phyloP scores from a whole-genome alignment of 257 asterid species.

The Capsicum baccatum region DNA sequence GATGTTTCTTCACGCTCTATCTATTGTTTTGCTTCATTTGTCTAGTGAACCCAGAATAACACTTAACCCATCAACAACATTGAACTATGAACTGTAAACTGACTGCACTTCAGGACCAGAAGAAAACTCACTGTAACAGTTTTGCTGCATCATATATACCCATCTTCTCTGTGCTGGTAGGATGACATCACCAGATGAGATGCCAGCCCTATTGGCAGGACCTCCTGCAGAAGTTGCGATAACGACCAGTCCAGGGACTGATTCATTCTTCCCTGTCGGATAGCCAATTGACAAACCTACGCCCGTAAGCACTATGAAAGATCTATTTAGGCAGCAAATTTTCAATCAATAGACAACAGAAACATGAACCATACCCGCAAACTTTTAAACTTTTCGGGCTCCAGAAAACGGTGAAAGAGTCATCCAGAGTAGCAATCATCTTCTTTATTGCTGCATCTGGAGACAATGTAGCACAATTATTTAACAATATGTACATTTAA shows the following conservation, averaged over 20 bases:
- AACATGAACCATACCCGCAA: conserved; percentile 71
- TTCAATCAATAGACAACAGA: conserved; percentile 32
- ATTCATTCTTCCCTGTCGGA: conserved; percentile 62
- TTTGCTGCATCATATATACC: conserved; percentile 94
- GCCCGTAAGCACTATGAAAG: conserved; percentile 70
- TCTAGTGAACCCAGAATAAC: background rate
- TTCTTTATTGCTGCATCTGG: conserved; percentile 88
- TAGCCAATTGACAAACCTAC: conserved; percentile 96
- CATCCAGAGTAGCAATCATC: conserved; percentile 94
- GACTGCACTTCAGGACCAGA: background rate
- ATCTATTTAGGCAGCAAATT: conserved; percentile 35
- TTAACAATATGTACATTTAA: background rate
- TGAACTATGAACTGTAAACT: background rate
- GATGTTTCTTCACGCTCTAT: background rate
- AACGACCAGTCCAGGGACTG: conserved; percentile 76
- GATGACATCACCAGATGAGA: conserved; percentile 81
- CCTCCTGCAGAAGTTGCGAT: conserved; percentile 94
- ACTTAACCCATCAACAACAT: background rate
- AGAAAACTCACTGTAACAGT: conserved; percentile 77
- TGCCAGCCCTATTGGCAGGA: conserved; percentile 88
- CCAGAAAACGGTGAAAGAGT: conserved; percentile 96
- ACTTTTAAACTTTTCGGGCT: conserved; percentile 88
- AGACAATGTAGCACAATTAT: conserved; percentile 27
- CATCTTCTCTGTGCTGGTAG: conserved; percentile 79
- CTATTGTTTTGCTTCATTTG: background rate